Conservation (phyloP, 768 basidiomycete species). For the Kwoniella sp. region DNA sequence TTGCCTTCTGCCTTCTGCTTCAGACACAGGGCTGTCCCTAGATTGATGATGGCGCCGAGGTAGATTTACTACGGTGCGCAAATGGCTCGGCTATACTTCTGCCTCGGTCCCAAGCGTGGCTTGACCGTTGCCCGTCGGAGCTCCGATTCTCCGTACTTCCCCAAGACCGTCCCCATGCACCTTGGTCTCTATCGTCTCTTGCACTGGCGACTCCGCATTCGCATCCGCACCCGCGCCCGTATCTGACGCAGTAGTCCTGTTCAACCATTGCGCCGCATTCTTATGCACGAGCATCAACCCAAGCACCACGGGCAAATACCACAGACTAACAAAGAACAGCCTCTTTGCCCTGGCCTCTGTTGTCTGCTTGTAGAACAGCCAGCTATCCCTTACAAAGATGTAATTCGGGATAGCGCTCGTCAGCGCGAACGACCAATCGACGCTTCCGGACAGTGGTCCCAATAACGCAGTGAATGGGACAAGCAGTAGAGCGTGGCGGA, state of each 20-base stretch:
- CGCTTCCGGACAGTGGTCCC: constrained; percentile 84
- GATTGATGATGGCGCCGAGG: too few relatives aligned
- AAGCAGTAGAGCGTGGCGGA: constrained; percentile 73
- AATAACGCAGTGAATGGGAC: constrained; percentile 76
- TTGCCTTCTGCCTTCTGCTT: too few relatives aligned
- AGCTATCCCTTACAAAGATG: constrained; percentile 69
- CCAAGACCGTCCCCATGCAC: too few relatives aligned
- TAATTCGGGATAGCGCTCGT: constrained; percentile 76
- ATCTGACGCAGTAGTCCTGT: too few relatives aligned
- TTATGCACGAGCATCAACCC: constrained; percentile 96
- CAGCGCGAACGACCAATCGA: constrained; percentile 85
- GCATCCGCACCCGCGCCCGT: neutral
- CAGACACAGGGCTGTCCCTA: too few relatives aligned
- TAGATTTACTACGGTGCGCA: too few relatives aligned
- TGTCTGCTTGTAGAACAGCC: constrained; percentile 71
- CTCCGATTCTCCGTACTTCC: too few relatives aligned
- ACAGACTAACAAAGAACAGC: constrained; percentile 78
- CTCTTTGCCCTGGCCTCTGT: constrained; percentile 65
- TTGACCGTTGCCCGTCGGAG: too few relatives aligned
- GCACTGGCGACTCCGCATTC: too few relatives aligned
- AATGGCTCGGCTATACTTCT: too few relatives aligned
- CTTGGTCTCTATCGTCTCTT: too few relatives aligned
- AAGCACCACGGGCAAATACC: constrained; percentile 86
- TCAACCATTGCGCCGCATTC: constrained; percentile 59
- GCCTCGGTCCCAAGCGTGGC: too few relatives aligned